Evolutionary conservation across 768 basidiomycete species (phyloP), one percentile per base, ranked within the genome.

Genomic region (Pleurotus salmoneostramineus): DNA sequence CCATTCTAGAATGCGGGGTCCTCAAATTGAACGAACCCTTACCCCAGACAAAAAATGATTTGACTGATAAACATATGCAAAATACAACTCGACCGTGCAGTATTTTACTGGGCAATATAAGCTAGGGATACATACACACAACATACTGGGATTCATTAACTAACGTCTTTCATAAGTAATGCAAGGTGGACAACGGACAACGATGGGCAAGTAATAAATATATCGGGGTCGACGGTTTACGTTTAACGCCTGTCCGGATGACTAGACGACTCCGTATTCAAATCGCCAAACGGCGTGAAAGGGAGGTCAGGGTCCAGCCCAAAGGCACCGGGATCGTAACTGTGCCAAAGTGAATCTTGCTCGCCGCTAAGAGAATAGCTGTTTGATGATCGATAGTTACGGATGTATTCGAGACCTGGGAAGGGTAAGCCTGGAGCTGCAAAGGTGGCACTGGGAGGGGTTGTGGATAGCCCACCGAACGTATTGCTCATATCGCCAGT

Each of bases 331-430:
- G 83, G 78, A 68, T 92, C 91, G 65, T 91, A 88, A 65, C 81
- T 82, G 62, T 80, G 80, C 81, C 82, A 83, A 36, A 82, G 66
- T 11, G 74, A 71, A 65, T 83, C 80, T 61, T 79, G 80, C 58
- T 82, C 81, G 54, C 70, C 74, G 31, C 56, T 34, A 15, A 71
- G 63, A 21, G 71, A 69, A 68, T 79, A 82, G 36, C 77, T 77
- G 60, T 76, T 75, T 69, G 80, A 27, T 27, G 21, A 79, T 51
- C 83, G 79, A 67, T 88, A 92, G 65, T 91, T 92, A 63, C 88
- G 83, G 65, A 94, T 87, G 64, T 83, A 94, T 63, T 94, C 92
- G 34, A 93, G 77, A 7, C 91, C 92, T 33, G 84, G 80, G 76
- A 93, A 94, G 0, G 91, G 92, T n/a, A 93, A 75, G 40, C 89